phyloP scores from a whole-genome alignment of 1,284 basidiomycete species.

The Sphaerobolus stellatus region DNA sequence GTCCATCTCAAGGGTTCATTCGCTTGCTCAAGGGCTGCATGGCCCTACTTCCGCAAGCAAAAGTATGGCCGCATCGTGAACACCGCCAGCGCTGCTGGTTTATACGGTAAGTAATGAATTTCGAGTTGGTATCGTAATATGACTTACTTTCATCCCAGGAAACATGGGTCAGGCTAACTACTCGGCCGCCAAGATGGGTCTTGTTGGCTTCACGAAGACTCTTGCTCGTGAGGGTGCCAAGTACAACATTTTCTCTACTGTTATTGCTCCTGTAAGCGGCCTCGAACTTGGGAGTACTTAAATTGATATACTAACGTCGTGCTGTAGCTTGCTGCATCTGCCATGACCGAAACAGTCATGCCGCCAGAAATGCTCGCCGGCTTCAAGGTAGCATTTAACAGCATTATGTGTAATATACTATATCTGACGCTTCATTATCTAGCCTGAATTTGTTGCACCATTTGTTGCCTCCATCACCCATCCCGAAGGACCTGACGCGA shows the following conservation, averaged over 20 bases:
- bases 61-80: slow-evolving; percentile 93
- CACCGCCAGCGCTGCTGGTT: slow-evolving; percentile 85
- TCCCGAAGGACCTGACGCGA: slow-evolving; percentile 79
- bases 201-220: slow-evolving; percentile 89
- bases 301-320: too few species aligned
- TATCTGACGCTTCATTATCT: slow-evolving; percentile 1
- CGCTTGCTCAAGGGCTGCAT: slow-evolving; percentile 94
- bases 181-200: slow-evolving; percentile 87
- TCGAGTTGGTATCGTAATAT: slow-evolving; percentile 18
- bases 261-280: slow-evolving; percentile 80
- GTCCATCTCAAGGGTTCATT: slow-evolving; percentile 97
- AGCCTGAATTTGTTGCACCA: slow-evolving; percentile 93
- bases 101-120: slow-evolving; percentile 58
- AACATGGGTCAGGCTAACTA: slow-evolving; percentile 98
- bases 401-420: not conserved
- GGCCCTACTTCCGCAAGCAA: slow-evolving; percentile 95
- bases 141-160: slow-evolving; percentile 53
- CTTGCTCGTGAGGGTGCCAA: slow-evolving; percentile 89
- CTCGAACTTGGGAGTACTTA: too few species aligned
- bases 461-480: slow-evolving; percentile 81
- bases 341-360: slow-evolving; percentile 95
- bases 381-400: slow-evolving; percentile 58
- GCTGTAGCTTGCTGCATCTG: slow-evolving; percentile 81
- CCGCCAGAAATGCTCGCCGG: slow-evolving; percentile 95
- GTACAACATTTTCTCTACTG: slow-evolving; percentile 88